A percentile compares a stretch with the other conserved stretches of the same genome.
These are phyloP conservation scores for Arthroderma uncinatum DNA, from an alignment of 2,329 filamentous ascomycete species.

Conservation along the genomic window DNA sequence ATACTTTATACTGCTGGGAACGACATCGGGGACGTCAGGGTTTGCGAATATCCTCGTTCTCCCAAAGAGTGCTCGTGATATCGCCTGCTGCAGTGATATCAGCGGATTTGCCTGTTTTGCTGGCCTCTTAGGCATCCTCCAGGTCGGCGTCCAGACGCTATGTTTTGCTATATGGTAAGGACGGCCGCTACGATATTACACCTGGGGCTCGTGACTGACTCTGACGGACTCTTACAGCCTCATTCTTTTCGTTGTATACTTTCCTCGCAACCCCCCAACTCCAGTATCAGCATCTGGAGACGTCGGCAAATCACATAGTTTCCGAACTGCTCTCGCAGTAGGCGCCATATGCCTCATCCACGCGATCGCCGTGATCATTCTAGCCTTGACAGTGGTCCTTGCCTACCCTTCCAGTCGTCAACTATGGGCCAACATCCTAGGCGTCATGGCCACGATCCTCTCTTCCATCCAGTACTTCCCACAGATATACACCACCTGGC, in stretches of 20 bases:
- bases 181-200: background rate
- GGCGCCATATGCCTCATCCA: slow-evolving; percentile 63
- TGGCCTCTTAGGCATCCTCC: slow-evolving; percentile 75
- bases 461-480: slow-evolving; percentile 87
- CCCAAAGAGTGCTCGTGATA: slow-evolving; percentile 69
- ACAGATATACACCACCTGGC: slow-evolving; percentile 86
- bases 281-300: slow-evolving; percentile 32
- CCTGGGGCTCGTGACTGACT: background rate
- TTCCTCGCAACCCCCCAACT: slow-evolving; percentile 52
- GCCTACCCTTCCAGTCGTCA: slow-evolving; percentile 54
- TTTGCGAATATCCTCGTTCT: slow-evolving; percentile 88
- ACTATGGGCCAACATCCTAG: slow-evolving; percentile 74
- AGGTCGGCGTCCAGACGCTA: slow-evolving; percentile 83
- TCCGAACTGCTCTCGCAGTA: slow-evolving; percentile 68
- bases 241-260: slow-evolving; percentile 88
- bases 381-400: slow-evolving; percentile 55
- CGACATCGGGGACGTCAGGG: slow-evolving; percentile 74
- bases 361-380: slow-evolving; percentile 56
- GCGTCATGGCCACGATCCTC: slow-evolving; percentile 64
- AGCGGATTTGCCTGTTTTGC: slow-evolving; percentile 73
- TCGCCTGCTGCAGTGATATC: slow-evolving; percentile 75
- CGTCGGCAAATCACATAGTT: slow-evolving; percentile 47
- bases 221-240: slow-evolving; percentile 56
- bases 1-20: slow-evolving; percentile 88
- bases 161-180: slow-evolving; percentile 86